Evolutionary conservation across 2,329 filamentous ascomycete species (phyloP).

Genomic region (Escovopsis sp.): DNA sequence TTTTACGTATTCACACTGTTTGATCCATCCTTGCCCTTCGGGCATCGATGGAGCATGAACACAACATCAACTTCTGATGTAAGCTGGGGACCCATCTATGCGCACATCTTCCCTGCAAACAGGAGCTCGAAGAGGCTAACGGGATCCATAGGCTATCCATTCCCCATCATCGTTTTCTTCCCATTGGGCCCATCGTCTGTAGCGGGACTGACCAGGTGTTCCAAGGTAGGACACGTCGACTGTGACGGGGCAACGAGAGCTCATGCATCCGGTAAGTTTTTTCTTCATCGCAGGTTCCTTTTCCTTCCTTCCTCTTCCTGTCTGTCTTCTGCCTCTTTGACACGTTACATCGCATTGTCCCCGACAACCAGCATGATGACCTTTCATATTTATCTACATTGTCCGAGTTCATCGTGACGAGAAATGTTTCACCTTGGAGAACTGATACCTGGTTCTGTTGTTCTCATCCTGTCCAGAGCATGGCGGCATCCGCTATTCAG

Average conservation of each 20-base stretch:
- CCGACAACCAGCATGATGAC: constrained; percentile 32
- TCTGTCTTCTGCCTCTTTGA: too few species aligned
- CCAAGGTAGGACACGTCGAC: background rate
- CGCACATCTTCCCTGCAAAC: background rate
- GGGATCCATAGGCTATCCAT: constrained; percentile 1
- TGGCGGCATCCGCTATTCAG: too few species aligned
- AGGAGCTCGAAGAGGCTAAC: constrained; percentile 1
- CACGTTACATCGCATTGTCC: too few species aligned
- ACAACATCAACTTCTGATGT: constrained; percentile 38
- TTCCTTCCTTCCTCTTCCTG: constrained; percentile 1
- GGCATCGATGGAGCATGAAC: constrained; percentile 33
- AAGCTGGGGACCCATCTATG: constrained; percentile 14
- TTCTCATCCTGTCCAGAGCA: constrained; percentile 1
- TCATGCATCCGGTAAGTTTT: constrained; percentile 5
- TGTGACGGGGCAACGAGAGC: background rate
- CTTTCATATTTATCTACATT: constrained; percentile 28
- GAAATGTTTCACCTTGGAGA: constrained; percentile 45
- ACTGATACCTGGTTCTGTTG: constrained; percentile 29
- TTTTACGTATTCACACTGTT: constrained; percentile 44
- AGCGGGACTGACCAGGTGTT: constrained; percentile 1
- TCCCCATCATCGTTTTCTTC: background rate
- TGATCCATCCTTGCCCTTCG: constrained; percentile 26
- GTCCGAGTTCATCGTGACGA: constrained; percentile 42
- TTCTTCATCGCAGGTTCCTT: background rate
- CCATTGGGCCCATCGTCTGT: background rate